Percentiles rank a stretch among this genome's conserved stretches.
Evolutionary conservation across 192 early-diverging fungal species (phyloP).

Genomic region (Entophlyctis luteolus): DNA sequence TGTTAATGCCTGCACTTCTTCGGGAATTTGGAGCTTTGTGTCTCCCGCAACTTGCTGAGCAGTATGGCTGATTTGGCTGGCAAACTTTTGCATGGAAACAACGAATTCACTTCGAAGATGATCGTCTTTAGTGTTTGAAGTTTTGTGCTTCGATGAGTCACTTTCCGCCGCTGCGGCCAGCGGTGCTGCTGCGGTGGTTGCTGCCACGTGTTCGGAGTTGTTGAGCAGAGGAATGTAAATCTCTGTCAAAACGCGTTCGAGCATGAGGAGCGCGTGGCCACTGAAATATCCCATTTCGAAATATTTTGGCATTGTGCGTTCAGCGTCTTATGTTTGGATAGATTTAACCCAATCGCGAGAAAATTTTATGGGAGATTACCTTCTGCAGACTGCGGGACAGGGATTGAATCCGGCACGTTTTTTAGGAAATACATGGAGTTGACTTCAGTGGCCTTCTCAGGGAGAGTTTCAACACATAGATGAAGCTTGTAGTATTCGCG

Average conservation of each 20-base stretch:
- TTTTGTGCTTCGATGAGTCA: neutral
- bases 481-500: constrained; percentile 42
- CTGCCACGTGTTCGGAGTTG: constrained; percentile 22
- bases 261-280: constrained; percentile 51
- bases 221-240: constrained; percentile 54
- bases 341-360: constrained; percentile 10
- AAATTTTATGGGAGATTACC: constrained; percentile 29
- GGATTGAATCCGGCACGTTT: constrained; percentile 45
- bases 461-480: constrained; percentile 44
- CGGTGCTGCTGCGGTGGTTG: neutral
- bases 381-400: constrained; percentile 27
- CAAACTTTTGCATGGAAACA: constrained; percentile 50
- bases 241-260: constrained; percentile 54
- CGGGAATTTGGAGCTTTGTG: constrained; percentile 52
- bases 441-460: constrained; percentile 51
- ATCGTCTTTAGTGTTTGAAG: constrained; percentile 19
- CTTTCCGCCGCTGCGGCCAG: neutral
- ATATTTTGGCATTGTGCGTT: constrained; percentile 25
- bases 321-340: constrained; percentile 37
- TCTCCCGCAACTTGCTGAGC: constrained; percentile 58
- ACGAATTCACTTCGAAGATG: constrained; percentile 44
- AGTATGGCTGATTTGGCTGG: constrained; percentile 50
- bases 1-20: constrained; percentile 41
- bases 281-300: constrained; percentile 57
- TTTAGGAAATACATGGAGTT: constrained; percentile 56